These are phyloP conservation scores for Arabis hirsuta DNA, from an alignment of 345 rosid species.

Conservation along the genomic window DNA sequence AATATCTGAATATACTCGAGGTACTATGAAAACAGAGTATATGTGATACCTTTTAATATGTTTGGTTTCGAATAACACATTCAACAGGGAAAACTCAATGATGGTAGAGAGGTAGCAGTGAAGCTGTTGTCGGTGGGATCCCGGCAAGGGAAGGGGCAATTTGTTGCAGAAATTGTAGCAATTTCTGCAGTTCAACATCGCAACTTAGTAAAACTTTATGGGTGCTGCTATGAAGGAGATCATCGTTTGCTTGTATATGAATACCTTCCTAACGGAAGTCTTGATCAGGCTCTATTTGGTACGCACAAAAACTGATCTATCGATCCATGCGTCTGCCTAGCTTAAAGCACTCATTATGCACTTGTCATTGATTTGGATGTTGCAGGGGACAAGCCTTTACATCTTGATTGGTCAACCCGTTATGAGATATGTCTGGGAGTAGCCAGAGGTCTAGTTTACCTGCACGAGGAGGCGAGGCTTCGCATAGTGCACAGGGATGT, in stretches of 20 bases:
- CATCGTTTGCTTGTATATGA: conserved; percentile 61
- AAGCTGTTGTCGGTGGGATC: conserved; percentile 68
- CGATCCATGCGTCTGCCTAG: background rate
- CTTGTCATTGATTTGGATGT: background rate
- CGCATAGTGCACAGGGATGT: conserved; percentile 67
- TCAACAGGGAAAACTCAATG: conserved; percentile 45
- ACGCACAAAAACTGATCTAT: background rate
- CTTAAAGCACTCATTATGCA: background rate
- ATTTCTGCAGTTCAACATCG: conserved; percentile 46
- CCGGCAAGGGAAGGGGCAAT: conserved; percentile 71
- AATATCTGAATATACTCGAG: background rate
- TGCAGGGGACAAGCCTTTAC: conserved; percentile 50
- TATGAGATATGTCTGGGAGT: conserved; percentile 58
- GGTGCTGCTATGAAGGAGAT: conserved; percentile 48
- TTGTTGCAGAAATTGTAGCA: conserved; percentile 65
- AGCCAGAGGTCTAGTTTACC: conserved; percentile 65
- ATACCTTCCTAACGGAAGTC: conserved; percentile 62
- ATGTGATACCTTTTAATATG: background rate
- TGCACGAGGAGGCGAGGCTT: conserved; percentile 65
- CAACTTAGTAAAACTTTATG: conserved; percentile 47
- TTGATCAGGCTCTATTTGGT: conserved; percentile 48
- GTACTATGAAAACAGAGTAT: background rate
- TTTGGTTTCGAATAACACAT: conserved; percentile 12
- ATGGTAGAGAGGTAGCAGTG: conserved; percentile 59
- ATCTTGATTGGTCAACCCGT: conserved; percentile 61